These are phyloP conservation scores for Eimeria maxima DNA, from an alignment of 169 alveolate genomes.

Conservation along the genomic window DNA sequence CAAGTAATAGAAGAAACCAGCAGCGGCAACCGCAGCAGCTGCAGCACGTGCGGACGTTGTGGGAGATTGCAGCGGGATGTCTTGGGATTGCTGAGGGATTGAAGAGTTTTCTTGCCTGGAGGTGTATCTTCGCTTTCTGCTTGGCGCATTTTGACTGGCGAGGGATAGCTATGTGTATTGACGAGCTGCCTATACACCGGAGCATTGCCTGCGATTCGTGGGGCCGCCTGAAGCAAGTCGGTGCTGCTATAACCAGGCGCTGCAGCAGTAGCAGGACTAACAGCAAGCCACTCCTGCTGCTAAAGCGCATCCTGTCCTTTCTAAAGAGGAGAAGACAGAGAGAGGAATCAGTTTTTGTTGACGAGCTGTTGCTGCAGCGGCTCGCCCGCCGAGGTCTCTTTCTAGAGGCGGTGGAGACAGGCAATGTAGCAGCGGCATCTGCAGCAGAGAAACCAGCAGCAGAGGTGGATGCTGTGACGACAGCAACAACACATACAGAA, in stretches of 20 bases:
- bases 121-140: slow-evolving; percentile 40
- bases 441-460: background rate
- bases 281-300: background rate
- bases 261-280: background rate
- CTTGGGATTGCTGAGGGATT: background rate
- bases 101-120: slow-evolving; percentile 15
- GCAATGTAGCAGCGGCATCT: background rate
- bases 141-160: slow-evolving; percentile 86
- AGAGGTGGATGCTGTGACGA: background rate
- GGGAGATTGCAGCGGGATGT: slow-evolving; percentile 53
- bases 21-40: slow-evolving; percentile 35
- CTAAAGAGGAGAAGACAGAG: slow-evolving; percentile 7
- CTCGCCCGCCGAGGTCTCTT: slow-evolving; percentile 85
- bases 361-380: slow-evolving; percentile 83
- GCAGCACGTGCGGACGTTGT: slow-evolving; percentile 5
- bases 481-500: background rate
- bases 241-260: background rate
- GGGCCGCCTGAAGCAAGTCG: slow-evolving; percentile 33
- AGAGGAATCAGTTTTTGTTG: slow-evolving; percentile 53
- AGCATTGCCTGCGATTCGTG: slow-evolving; percentile 12
- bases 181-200: slow-evolving; percentile 79
- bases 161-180: slow-evolving; percentile 83
- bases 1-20: slow-evolving; percentile 1
- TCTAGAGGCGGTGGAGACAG: slow-evolving; percentile 45
- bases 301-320: slow-evolving; percentile 69